Base-by-base conservation (phyloP, 2,329 filamentous ascomycete species). In the Colletotrichum echinochloae region DNA sequence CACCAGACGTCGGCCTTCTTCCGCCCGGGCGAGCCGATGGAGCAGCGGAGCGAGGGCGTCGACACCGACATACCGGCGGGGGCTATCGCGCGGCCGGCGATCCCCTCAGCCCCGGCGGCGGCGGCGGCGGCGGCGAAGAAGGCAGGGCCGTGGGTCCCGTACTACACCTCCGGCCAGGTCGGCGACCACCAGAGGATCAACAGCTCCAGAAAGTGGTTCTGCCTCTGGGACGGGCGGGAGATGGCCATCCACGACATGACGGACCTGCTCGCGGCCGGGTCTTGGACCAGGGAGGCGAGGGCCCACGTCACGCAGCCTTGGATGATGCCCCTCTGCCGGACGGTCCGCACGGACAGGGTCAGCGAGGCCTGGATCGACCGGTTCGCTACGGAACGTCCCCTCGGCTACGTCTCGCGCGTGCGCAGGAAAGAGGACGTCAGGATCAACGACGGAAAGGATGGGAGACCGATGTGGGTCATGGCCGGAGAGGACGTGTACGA, bases 51-150 rank as follows among this genome's bases (percentile, higher is more conserved):
- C 23, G 23, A 61, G 14, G 41, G 23, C 3, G 30, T 49, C 33
- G 59, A 61, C 30, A 16, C 59, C 30, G 59, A 61, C 23, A 26
- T 61, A 4, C 59, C 59, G 9, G 44, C 33, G 3, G 49, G 59
- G 59, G 59, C 59, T 1, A 35, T 61, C 18, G 44, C 46, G 11
- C 49, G 18, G 20, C 59, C 59, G 16, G 33, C 9, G 11, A 61
- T 51, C 33, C 2, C 41, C 20, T 6, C 44, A 7, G 16, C 23
- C 9, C 20, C 44, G 5, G 5, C n/a, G 9, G 9, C 5, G 44
- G 4, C 44, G n/a, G 16, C 18, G 9, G 18, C 16, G 16, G 1
- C 30, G 7, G 59, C 44, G 4, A n/a, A n/a, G n/a, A n/a, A n/a
- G n/a, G n/a, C n/a, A n/a, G n/a, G n/a, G n/a, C 14, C 33, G 16